Base-by-base conservation (phyloP, 169 alveolate genomes). In the Theileria parva region DNA sequence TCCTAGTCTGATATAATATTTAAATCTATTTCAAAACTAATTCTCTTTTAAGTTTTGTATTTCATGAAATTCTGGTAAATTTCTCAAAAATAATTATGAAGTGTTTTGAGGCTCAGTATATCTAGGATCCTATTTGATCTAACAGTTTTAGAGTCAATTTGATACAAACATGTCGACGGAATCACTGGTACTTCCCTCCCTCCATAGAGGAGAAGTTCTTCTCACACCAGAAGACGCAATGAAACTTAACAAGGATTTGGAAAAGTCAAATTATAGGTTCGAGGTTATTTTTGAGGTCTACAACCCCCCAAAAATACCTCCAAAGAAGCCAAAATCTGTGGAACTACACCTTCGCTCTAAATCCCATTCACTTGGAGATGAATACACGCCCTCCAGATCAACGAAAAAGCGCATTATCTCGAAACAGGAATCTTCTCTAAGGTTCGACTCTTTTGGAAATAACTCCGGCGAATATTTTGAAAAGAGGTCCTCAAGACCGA, bases 381-480 rank as follows among this genome's bases (percentile, higher is more conserved):
- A 37, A 1, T 77, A 70, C 80, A 53, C 32, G 21, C 34, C 70
- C 34, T 19, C 44, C 66, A 55, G 55, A 3, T 21, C 80, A 9
- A 19, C 37, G n/a, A 77, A 79, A 28, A 11, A 27, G 39, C 13
- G 80, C 5, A 9, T 15, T n/a, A 25, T 13, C 69, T 13, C 69
- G 9, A 15, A 15, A 15, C 15, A 9, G 48, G 69, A 61, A 25
- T 19, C 48, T 15, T 13, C n/a, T 5, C 11, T 27, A 27, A 61
- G 69, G 23, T 61, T 25, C 37, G 69, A 61, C 34, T 61, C 69
- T 1, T 61, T 25, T 34, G 69, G 69, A 61, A n/a, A 9, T 34
- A 61, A 28, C 81, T 72, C 79, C 61, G 21, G 27, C n/a, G 89
- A 74, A 17, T 25, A 67, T 23, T 51, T n/a, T n/a, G 89, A 83